Base-by-base conservation (phyloP, 2,329 filamentous ascomycete genomes). In the Aspergillus ustus region DNA sequence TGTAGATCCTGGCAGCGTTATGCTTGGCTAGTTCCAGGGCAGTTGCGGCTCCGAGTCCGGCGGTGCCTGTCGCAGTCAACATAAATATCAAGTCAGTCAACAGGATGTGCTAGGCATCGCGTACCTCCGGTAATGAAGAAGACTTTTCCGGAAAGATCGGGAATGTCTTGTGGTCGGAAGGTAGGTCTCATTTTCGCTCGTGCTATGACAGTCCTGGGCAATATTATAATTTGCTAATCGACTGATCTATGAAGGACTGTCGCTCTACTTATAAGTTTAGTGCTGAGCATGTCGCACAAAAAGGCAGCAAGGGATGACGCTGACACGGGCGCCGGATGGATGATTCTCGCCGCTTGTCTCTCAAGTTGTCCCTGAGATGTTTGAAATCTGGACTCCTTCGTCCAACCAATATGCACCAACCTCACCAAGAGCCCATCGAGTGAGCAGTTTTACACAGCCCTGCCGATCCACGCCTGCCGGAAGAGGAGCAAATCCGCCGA, bases 91-190 rank as follows among this genome's bases (percentile, higher is more conserved):
- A n/a, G n/a, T n/a, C 29, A 34, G 17, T 29, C 11, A 13, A 22
- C 28, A 8, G 22, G 40, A 31, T 25, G 17, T 40, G 15, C 15
- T 15, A 40, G 34, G 11, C 34, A 40, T 45, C n/a, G 22, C 55
- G 9, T 80, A 57, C 78, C 81, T 48, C 82, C 82, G 0, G 82
- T 84, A 40, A 84, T 75, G 25, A 84, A 72, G 56, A 83, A 79
- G 13, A 80, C 77, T 61, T 82, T 80, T 15, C 73, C 76, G 3
- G 66, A 52, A 1, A 81, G 72, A 31, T 71, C 67, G 3, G 78
- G 77, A 22, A 81, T 77, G 0, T 67, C 67, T 2, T 73, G 69
- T 17, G 31, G 13, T 2, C 13, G 4, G 15, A 40, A 15, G 4
- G 34, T 5, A 40, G 15, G 13, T 40, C 34, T 15, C 34, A 15